Conservation (phyloP, 1,139 yeast species). For the Spathaspora sp. region DNA sequence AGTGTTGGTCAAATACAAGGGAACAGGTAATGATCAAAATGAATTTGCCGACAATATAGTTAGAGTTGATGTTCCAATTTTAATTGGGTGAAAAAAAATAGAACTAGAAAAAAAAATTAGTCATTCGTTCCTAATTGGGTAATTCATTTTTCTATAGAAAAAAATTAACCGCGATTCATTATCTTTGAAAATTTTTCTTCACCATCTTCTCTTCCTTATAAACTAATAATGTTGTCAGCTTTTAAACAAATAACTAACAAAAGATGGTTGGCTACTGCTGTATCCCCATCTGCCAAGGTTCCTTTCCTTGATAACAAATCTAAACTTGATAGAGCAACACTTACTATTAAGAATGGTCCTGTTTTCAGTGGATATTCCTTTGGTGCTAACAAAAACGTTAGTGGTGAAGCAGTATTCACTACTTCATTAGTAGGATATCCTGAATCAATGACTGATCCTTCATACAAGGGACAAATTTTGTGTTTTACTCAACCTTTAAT, state of each 20-base stretch:
- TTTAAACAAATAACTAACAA: slow-evolving; percentile 4
- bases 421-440: slow-evolving; percentile 98
- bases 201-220: background rate
- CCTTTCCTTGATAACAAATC: slow-evolving; percentile 35
- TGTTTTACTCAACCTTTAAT: slow-evolving; percentile 96
- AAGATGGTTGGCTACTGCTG: slow-evolving; percentile 39
- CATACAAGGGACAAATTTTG: slow-evolving; percentile 92
- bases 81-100: slow-evolving; percentile 39
- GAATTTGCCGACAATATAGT: slow-evolving; percentile 37
- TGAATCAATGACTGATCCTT: slow-evolving; percentile 98
- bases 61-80: slow-evolving; percentile 41
- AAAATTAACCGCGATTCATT: slow-evolving; percentile 42
- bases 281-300: slow-evolving; percentile 18
- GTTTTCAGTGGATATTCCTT: slow-evolving; percentile 90
- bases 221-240: slow-evolving; percentile 3
- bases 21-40: slow-evolving; percentile 34
- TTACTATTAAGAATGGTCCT: slow-evolving; percentile 91
- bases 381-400: slow-evolving; percentile 87
- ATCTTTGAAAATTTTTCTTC: slow-evolving; percentile 17
- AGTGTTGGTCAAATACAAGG: slow-evolving; percentile 39
- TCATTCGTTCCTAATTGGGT: slow-evolving; percentile 29
- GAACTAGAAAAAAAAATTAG: slow-evolving; percentile 1
- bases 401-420: slow-evolving; percentile 97
- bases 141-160: slow-evolving; percentile 22
- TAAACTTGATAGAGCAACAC: slow-evolving; percentile 76